phyloP scores from a whole-genome alignment of 2,329 filamentous ascomycete species.

The Endoconidiophora polonica region DNA sequence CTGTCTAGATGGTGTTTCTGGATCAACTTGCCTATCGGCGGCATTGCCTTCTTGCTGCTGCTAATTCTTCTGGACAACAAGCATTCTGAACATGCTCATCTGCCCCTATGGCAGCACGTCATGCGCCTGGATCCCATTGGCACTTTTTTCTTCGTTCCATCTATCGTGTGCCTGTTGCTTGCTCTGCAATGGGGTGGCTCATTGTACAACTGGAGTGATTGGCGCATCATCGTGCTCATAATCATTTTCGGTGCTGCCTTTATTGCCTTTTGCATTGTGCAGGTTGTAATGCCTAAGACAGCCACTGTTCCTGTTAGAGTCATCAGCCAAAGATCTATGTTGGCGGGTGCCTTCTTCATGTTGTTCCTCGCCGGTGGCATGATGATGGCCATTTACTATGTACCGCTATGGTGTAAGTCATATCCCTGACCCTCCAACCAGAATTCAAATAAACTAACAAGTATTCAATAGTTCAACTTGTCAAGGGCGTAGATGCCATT shows the following conservation, averaged over 20 bases:
- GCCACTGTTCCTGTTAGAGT: constrained; percentile 40
- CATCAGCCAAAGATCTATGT: constrained; percentile 37
- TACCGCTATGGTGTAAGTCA: constrained; percentile 37
- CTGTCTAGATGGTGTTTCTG: constrained; percentile 37
- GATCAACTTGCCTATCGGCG: constrained; percentile 40
- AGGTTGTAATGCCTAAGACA: constrained; percentile 35
- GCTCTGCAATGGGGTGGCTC: constrained; percentile 48
- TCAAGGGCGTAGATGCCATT: constrained; percentile 33
- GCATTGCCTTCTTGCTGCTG: constrained; percentile 31
- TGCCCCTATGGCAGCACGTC: constrained; percentile 26
- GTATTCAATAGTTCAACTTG: constrained; percentile 31
- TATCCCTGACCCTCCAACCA: background rate
- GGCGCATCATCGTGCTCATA: constrained; percentile 37
- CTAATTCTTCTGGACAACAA: constrained; percentile 31
- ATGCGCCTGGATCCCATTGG: constrained; percentile 41
- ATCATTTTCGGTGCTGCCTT: constrained; percentile 31
- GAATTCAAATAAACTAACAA: constrained; percentile 1
- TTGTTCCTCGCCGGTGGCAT: constrained; percentile 33
- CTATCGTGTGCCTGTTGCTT: constrained; percentile 41
- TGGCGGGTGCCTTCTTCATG: constrained; percentile 29
- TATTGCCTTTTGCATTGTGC: constrained; percentile 32
- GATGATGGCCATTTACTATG: constrained; percentile 37
- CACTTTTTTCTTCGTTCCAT: constrained; percentile 41
- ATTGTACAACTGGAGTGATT: constrained; percentile 33
- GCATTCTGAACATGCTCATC: constrained; percentile 16